Percentiles rank a stretch among this genome's conserved stretches.
These are phyloP conservation scores for Metschnikowia kofuensis DNA, from an alignment of 805 yeast genomes.

Conservation along the genomic window DNA sequence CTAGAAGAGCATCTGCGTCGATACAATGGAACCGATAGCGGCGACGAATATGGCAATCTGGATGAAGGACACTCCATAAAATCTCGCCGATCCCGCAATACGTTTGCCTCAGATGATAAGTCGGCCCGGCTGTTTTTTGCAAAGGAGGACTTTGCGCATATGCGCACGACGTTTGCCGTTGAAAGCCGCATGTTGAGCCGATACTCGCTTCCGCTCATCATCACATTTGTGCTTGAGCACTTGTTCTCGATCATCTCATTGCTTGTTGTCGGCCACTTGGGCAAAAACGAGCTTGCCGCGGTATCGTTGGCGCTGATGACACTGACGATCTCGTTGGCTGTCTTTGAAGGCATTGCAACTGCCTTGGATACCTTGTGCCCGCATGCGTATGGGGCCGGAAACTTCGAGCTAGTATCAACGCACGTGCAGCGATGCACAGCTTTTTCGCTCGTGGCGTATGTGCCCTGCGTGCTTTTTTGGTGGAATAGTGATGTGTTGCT, in stretches of 20 bases:
- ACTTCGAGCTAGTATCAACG: conserved; percentile 33
- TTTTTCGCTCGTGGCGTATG: conserved; percentile 31
- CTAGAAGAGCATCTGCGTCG: conserved; percentile 42
- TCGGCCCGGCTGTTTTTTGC: conserved; percentile 12
- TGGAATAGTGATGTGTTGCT: conserved; percentile 34
- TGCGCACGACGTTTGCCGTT: conserved; percentile 25
- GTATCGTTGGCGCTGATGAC: conserved; percentile 45
- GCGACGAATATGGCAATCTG: conserved; percentile 10
- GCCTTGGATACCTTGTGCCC: conserved; percentile 45
- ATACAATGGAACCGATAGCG: conserved; percentile 23
- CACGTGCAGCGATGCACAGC: conserved; percentile 38
- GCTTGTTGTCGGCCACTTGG: conserved; percentile 44
- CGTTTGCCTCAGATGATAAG: conserved; percentile 9
- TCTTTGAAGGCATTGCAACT: conserved; percentile 47
- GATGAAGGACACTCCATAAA: conserved; percentile 1
- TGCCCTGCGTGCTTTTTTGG: conserved; percentile 42
- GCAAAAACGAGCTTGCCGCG: conserved; percentile 44
- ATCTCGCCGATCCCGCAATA: neutral
- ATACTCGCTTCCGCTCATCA: conserved; percentile 38
- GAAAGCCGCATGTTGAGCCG: conserved; percentile 30
- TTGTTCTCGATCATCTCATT: conserved; percentile 42
- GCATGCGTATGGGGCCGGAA: conserved; percentile 45
- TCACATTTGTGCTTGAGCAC: conserved; percentile 43
- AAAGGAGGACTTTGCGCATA: conserved; percentile 30
- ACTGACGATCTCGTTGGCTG: conserved; percentile 42